Percentiles rank a stretch among this genome's conserved stretches.
Conservation (phyloP, 805 yeast species). For the Ogataea polymorpha region DNA sequence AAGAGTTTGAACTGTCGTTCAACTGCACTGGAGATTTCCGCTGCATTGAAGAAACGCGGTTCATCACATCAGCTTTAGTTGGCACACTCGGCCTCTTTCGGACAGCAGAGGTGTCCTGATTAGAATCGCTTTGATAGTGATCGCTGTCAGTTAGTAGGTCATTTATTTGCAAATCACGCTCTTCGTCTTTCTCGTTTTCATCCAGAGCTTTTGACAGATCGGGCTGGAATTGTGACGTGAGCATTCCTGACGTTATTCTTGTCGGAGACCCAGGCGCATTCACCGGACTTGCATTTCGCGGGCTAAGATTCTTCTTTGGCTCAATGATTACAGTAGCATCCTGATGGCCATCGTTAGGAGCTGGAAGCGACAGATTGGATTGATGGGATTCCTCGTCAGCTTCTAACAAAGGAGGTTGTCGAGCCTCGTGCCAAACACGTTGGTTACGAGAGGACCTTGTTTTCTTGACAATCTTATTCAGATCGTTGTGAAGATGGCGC, state of each 20-base stretch:
- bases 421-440: conserved; percentile 21
- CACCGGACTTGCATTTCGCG: conserved; percentile 30
- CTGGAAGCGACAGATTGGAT: conserved; percentile 19
- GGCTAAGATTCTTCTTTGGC: conserved; percentile 25
- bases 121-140: conserved; percentile 23
- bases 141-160: conserved; percentile 20
- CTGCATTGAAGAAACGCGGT: conserved; percentile 15
- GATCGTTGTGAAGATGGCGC: conserved; percentile 24
- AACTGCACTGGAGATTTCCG: conserved; percentile 8
- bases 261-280: conserved; percentile 34
- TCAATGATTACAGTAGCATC: conserved; percentile 23
- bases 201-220: conserved; percentile 32
- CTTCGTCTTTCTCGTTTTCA: conserved; percentile 20
- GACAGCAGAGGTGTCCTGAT: conserved; percentile 5
- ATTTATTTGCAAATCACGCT: conserved; percentile 8
- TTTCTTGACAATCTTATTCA: conserved; percentile 32
- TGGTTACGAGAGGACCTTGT: conserved; percentile 23
- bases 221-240: conserved; percentile 28
- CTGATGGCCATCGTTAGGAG: conserved; percentile 18
- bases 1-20: neutral
- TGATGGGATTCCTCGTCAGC: conserved; percentile 3
- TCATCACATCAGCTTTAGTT: conserved; percentile 27
- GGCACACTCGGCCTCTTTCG: conserved; percentile 31
- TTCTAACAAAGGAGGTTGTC: conserved; percentile 3
- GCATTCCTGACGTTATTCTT: conserved; percentile 38